Evolutionary conservation across 768 basidiomycete genomes (phyloP).

Genomic region (Polyporus arcularius): DNA sequence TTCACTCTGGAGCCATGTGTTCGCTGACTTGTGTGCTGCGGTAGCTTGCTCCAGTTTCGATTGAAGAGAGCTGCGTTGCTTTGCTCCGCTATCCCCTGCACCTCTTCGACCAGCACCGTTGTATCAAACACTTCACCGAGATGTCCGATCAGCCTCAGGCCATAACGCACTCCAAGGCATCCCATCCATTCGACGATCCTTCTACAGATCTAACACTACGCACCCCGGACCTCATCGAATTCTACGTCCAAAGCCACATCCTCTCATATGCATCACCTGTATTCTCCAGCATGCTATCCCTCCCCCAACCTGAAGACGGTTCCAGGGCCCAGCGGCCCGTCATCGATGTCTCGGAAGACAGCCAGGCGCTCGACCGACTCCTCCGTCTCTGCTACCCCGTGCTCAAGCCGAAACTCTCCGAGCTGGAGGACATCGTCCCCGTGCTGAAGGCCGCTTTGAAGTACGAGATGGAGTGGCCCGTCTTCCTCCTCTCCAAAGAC

Average conservation of each 20-base stretch:
- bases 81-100: too few relatives aligned
- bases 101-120: too few relatives aligned
- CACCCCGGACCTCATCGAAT: conserved; percentile 51
- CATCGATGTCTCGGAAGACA: conserved; percentile 20
- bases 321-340: not conserved
- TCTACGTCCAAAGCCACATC: conserved; percentile 53
- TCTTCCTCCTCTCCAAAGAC: conserved; percentile 10
- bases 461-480: conserved; percentile 28
- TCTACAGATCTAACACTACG: conserved; percentile 51
- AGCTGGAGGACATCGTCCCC: conserved; percentile 10
- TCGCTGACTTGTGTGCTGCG: too few relatives aligned
- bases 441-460: conserved; percentile 29
- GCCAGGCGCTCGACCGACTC: conserved; percentile 24
- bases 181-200: conserved; percentile 16
- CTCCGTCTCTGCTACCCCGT: conserved; percentile 29
- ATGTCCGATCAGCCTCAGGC: too few relatives aligned
- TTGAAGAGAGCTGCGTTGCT: too few relatives aligned
- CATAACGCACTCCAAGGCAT: not conserved
- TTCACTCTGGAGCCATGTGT: too few relatives aligned
- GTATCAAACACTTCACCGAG: too few relatives aligned
- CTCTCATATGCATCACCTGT: conserved; percentile 59
- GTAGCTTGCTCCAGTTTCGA: too few relatives aligned
- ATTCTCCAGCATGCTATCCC: conserved; percentile 52
- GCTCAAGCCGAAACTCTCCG: conserved; percentile 9
- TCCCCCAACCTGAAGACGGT: conserved; percentile 2